Base-by-base conservation (phyloP, 441 rosid genomes). In the Adansonia gregorii region DNA sequence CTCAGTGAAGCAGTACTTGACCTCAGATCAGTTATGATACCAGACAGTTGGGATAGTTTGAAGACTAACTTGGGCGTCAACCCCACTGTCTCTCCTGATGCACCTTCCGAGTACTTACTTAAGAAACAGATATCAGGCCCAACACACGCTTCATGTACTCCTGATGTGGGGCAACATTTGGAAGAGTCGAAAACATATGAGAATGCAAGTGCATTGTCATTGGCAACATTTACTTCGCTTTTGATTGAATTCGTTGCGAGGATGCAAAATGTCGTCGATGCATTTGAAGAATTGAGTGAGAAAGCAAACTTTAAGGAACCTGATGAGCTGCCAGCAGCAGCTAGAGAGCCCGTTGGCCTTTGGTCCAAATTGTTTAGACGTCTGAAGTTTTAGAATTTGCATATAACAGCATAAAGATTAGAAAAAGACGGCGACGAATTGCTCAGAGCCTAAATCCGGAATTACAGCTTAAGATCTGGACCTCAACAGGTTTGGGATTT, bases 1-100 rank as follows among this genome's bases (percentile, higher is more conserved):
- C 89, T 3, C 7, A 92, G 97, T 58, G 97, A 95, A 87, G 88
- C 97, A 51, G 87, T 90, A 65, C 89, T 95, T 12, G 89, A 93
- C 82, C 83, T 88, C 72, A 78, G 91, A 76, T 80, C 87, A n/a
- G 52, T 83, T 79, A 73, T 81, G 1, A 45, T 85, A 15, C 84
- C 90, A 0, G 80, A 76, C 56, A 76, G 76, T 81, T 85, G 87
- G 94, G 87, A 85, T 4, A 72, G 67, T 31, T 73, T 74, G 72
- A 78, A 45, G 60, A 76, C 43, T 2, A 49, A 76, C 27, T 76
- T 54, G 3, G 88, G 78, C 8, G 20, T 48, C 54, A 86, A 84
- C 68, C 51, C 80, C 10, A 17, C 72, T 39, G 71, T 80, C 80
- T 60, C 85, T 56, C 72, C 64, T 17, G 70, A 46, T 56, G 55